A percentile compares a stretch with the other conserved stretches of the same genome.
phyloP scores from a whole-genome alignment of 805 yeast species.

The Ogataea salicorniae region DNA sequence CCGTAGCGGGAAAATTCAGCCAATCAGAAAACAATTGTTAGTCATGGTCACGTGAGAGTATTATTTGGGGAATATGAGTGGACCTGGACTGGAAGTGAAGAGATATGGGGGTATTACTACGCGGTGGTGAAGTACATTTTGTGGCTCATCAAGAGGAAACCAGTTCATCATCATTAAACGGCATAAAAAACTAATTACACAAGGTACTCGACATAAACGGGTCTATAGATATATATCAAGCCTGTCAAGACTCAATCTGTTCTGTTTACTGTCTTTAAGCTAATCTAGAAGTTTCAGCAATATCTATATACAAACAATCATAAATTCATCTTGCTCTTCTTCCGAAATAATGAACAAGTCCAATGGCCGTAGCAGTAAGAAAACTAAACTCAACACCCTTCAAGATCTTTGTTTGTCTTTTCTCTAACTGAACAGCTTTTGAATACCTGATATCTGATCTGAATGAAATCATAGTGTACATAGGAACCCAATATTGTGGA shows the following conservation, averaged over 20 bases:
- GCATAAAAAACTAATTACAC: too few species aligned
- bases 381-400: conserved; percentile 21
- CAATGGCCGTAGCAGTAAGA: conserved; percentile 10
- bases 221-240: too few species aligned
- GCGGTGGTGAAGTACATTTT: too few species aligned
- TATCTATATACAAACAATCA: background rate
- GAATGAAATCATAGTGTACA: conserved; percentile 91
- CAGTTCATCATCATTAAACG: too few species aligned
- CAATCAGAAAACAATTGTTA: background rate
- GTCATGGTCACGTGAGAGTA: background rate
- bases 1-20: conserved; percentile 3
- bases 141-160: too few species aligned
- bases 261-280: too few species aligned
- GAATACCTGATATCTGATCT: conserved; percentile 77
- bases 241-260: too few species aligned
- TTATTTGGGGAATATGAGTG: background rate
- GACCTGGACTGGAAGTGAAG: background rate
- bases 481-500: conserved; percentile 71
- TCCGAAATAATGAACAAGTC: conserved; percentile 4
- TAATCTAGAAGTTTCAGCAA: too few species aligned
- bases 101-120: too few species aligned
- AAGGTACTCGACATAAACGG: too few species aligned
- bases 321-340: conserved; percentile 2
- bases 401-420: conserved; percentile 51
- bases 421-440: conserved; percentile 51